Base-by-base conservation (phyloP, 306 rosid genomes). In the Myrica gale region DNA sequence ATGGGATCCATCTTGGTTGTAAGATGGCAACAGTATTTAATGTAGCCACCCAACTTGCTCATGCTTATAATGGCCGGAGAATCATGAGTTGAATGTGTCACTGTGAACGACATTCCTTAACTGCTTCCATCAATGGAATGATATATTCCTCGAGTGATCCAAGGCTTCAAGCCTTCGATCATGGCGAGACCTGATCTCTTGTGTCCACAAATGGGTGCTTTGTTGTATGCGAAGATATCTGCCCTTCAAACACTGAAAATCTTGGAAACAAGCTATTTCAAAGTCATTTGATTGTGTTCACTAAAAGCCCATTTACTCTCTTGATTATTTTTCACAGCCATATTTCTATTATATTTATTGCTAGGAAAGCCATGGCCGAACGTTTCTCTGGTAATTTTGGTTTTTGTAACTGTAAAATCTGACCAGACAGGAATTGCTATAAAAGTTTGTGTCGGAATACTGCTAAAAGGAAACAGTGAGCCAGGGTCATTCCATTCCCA, bases 1-100 rank as follows among this genome's bases (percentile, higher is more conserved):
- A 79, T 78, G 85, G 90, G 85, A 74, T 79, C 87, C 90, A 78
- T 85, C 75, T 23, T 50, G 47, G 82, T 78, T 78, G 82, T 76
- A 68, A 78, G 87, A 78, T 81, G 48, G 85, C 43, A 81, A 78
- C 82, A 69, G 80, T 83, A 81, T 86, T 86, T 58, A 86, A 83
- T 83, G 80, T 80, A 48, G 32, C 83, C 67, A 81, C 85, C 85
- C 82, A 83, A 80, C 87, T 81, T 83, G 73, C n/a, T 72, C 11
- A 42, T 50, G 50, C 21, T 43, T 13, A 76, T 44, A 41, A 20
- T 7, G 39, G 51, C 47, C 3, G 5, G 20, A 43, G 17, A 41
- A 5, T 75, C 47, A 63, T 48, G n/a, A 52, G 50, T 76, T 43
- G n/a, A 9, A 21, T 45, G 21, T 76, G 45, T 79, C 79, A 79